These are phyloP conservation scores for Metarhizium album DNA, from an alignment of 2,329 filamentous ascomycete genomes.

Conservation along the genomic window DNA sequence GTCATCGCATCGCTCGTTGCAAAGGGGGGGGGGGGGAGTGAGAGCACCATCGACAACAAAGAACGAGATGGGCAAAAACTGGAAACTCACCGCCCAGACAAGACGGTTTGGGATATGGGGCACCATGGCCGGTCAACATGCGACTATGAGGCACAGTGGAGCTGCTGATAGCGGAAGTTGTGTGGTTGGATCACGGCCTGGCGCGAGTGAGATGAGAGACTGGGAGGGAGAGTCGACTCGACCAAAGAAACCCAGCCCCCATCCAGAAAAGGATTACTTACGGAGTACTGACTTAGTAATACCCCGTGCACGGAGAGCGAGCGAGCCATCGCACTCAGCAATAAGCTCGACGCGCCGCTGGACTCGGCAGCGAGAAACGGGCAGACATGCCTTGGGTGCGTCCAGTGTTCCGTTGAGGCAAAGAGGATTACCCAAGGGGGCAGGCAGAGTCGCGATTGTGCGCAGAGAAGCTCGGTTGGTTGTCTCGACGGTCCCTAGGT, in stretches of 20 bases:
- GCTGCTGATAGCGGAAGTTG: slow-evolving; percentile 15
- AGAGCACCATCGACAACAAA: slow-evolving; percentile 8
- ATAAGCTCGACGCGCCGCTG: too few species aligned
- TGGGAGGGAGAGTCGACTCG: background rate
- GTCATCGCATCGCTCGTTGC: background rate
- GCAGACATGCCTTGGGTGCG: too few species aligned
- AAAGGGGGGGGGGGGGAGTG: background rate
- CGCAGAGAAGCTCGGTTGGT: background rate
- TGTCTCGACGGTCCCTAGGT: background rate
- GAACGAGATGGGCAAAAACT: slow-evolving; percentile 17
- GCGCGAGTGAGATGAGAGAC: too few species aligned
- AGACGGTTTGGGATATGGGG: slow-evolving; percentile 6
- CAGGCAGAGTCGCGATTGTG: background rate
- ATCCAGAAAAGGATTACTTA: background rate
- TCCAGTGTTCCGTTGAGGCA: background rate
- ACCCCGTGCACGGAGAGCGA: background rate
- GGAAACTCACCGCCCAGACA: slow-evolving; percentile 27
- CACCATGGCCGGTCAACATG: slow-evolving; percentile 22
- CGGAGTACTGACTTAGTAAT: too few species aligned
- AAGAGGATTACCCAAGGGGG: background rate
- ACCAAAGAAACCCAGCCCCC: background rate
- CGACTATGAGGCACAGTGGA: slow-evolving; percentile 25
- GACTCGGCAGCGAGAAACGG: background rate
- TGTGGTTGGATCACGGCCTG: slow-evolving; percentile 14
- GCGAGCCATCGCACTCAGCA: background rate